Evolutionary conservation across 2,329 filamentous ascomycete genomes (phyloP).

Genomic region (Metarhizium sp.): DNA sequence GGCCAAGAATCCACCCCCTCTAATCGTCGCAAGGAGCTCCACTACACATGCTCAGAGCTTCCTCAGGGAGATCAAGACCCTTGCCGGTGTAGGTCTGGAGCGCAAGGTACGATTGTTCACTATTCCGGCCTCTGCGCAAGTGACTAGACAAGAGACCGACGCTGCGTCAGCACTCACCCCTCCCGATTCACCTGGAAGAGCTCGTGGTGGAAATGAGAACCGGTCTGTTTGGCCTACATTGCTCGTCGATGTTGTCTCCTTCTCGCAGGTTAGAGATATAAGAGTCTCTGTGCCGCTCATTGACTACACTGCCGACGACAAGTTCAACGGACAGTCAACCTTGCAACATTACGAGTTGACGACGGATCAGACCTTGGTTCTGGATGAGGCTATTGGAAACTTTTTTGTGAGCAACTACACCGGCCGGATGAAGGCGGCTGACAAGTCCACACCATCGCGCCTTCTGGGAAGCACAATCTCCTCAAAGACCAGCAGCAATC

Average conservation of each 20-base stretch:
- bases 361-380: conserved; percentile 67
- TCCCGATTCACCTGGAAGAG: conserved; percentile 28
- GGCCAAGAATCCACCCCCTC: conserved; percentile 50
- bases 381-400: conserved; percentile 67
- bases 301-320: conserved; percentile 63
- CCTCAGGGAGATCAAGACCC: conserved; percentile 61
- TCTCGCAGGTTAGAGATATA: conserved; percentile 28
- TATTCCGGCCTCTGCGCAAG: conserved; percentile 37
- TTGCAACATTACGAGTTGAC: conserved; percentile 58
- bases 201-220: conserved; percentile 13
- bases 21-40: conserved; percentile 61
- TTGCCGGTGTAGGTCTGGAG: conserved; percentile 55
- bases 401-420: conserved; percentile 45
- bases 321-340: conserved; percentile 66
- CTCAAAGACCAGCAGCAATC: conserved; percentile 41
- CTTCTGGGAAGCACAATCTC: conserved; percentile 15
- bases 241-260: conserved; percentile 42
- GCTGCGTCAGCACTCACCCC: conserved; percentile 28
- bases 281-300: conserved; percentile 16
- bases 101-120: conserved; percentile 74
- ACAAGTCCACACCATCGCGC: conserved; percentile 26
- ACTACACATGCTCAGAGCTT: conserved; percentile 65
- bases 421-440: conserved; percentile 21
- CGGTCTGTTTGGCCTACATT: conserved; percentile 30
- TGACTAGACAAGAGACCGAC: conserved; percentile 22